Percentiles rank a stretch among this genome's conserved stretches.
Conservation (phyloP, 192 early-diverging fungal species). For the Coemansia sp. region DNA sequence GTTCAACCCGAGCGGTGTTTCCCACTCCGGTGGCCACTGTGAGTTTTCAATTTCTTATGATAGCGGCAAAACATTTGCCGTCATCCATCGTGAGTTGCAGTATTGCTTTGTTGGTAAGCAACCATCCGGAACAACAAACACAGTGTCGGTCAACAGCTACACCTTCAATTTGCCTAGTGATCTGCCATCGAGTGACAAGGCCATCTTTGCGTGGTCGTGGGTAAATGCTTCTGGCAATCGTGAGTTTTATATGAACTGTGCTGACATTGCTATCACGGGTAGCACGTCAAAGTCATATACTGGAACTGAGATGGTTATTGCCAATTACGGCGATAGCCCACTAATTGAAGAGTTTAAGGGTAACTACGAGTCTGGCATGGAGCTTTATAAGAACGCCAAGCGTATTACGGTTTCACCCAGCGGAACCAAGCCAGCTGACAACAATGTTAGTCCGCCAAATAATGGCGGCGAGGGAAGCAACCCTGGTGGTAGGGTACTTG, state of each 20-base stretch:
- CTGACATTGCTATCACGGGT: constrained; percentile 26
- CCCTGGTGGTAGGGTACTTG: not conserved
- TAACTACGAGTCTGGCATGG: constrained; percentile 6
- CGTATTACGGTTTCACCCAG: constrained; percentile 12
- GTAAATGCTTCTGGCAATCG: constrained; percentile 64
- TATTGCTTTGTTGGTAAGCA: constrained; percentile 44
- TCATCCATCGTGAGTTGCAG: constrained; percentile 55
- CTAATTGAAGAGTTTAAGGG: constrained; percentile 10
- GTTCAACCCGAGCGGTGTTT: constrained; percentile 29
- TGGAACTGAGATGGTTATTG: constrained; percentile 29
- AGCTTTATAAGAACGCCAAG: constrained; percentile 17
- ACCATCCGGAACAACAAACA: constrained; percentile 13
- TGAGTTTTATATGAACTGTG: constrained; percentile 65
- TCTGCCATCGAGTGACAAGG: constrained; percentile 58
- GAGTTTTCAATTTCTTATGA: constrained; percentile 72
- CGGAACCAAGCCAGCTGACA: not conserved
- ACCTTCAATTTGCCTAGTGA: constrained; percentile 58
- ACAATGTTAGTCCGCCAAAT: not conserved
- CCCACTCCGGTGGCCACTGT: constrained; percentile 67
- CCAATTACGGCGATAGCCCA: constrained; percentile 28
- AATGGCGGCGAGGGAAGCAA: no score
- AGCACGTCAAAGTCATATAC: constrained; percentile 19
- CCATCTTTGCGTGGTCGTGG: constrained; percentile 67
- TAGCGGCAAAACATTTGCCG: constrained; percentile 61
- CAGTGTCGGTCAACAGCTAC: constrained; percentile 29